phyloP scores from a whole-genome alignment of 2,329 filamentous ascomycete genomes.

The Alternaria metachromatica region DNA sequence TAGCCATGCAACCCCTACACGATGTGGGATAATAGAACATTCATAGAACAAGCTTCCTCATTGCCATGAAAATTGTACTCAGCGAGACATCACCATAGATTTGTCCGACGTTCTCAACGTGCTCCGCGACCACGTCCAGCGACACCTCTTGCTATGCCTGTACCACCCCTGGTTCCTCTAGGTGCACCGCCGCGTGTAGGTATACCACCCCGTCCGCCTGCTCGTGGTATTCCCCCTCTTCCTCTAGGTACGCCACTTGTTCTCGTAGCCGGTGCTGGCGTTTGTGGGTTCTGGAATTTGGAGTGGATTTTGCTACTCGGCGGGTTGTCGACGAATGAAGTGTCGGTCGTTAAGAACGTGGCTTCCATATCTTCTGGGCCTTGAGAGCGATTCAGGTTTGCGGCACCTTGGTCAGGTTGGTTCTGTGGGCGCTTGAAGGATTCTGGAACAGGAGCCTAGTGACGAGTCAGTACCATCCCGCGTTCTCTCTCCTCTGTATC shows the following conservation, averaged over 20 bases:
- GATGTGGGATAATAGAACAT: background rate
- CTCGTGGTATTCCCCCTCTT: slow-evolving; percentile 46
- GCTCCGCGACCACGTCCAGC: slow-evolving; percentile 43
- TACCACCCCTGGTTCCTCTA: slow-evolving; percentile 43
- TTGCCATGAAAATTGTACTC: background rate
- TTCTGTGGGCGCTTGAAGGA: slow-evolving; percentile 68
- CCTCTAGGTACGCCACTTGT: slow-evolving; percentile 30
- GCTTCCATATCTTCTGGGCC: slow-evolving; percentile 67
- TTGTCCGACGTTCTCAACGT: slow-evolving; percentile 14
- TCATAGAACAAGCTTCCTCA: background rate
- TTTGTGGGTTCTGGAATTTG: slow-evolving; percentile 50
- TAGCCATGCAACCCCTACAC: background rate
- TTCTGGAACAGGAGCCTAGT: slow-evolving; percentile 78
- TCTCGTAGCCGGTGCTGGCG: slow-evolving; percentile 35
- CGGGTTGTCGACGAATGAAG: slow-evolving; percentile 88
- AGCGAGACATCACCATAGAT: slow-evolving; percentile 10
- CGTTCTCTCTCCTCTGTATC: background rate
- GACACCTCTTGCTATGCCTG: slow-evolving; percentile 46
- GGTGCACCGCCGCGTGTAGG: slow-evolving; percentile 41
- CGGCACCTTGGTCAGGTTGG: slow-evolving; percentile 30
- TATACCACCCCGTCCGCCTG: slow-evolving; percentile 42
- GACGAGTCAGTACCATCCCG: background rate
- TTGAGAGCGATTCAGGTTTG: slow-evolving; percentile 30
- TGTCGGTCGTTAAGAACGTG: slow-evolving; percentile 93
- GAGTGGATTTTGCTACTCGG: slow-evolving; percentile 59